phyloP scores from a whole-genome alignment of 2,329 filamentous ascomycete genomes.

The Keithomyces neogunnii region DNA sequence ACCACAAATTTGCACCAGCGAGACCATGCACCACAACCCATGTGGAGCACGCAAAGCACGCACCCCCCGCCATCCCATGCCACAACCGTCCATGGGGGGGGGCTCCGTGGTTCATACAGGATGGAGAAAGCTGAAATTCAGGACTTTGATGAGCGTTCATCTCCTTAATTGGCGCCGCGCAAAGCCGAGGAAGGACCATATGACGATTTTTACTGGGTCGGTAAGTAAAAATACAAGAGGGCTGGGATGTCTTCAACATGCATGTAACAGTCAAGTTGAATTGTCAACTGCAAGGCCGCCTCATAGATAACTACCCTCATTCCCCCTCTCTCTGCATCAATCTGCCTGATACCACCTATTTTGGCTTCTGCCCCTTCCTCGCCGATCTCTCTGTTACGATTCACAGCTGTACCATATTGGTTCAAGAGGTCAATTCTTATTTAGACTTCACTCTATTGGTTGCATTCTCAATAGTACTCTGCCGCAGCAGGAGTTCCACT shows the following conservation, averaged over 20 bases:
- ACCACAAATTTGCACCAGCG: background rate
- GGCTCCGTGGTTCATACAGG: conserved; percentile 6
- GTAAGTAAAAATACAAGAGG: conserved; percentile 10
- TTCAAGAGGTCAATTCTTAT: background rate
- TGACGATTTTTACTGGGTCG: conserved; percentile 3
- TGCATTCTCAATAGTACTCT: background rate
- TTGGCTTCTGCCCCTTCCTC: background rate
- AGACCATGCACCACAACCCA: background rate
- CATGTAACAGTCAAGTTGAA: conserved; percentile 1
- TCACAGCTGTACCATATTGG: background rate
- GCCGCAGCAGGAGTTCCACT: background rate
- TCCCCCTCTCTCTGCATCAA: background rate
- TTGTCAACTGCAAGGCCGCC: background rate
- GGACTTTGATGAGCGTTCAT: background rate
- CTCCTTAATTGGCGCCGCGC: conserved; percentile 1
- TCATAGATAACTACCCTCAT: background rate
- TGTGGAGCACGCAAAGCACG: background rate
- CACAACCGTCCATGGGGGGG: conserved; percentile 2
- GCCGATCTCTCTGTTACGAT: background rate
- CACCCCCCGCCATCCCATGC: background rate
- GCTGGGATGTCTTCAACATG: conserved; percentile 8
- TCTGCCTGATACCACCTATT: background rate
- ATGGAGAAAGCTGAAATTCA: conserved; percentile 7
- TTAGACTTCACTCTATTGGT: background rate
- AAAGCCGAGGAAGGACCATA: conserved; percentile 1